phyloP scores from a whole-genome alignment of 495 filamentous ascomycete genomes.

The Lasiosphaeriaceae sp. region DNA sequence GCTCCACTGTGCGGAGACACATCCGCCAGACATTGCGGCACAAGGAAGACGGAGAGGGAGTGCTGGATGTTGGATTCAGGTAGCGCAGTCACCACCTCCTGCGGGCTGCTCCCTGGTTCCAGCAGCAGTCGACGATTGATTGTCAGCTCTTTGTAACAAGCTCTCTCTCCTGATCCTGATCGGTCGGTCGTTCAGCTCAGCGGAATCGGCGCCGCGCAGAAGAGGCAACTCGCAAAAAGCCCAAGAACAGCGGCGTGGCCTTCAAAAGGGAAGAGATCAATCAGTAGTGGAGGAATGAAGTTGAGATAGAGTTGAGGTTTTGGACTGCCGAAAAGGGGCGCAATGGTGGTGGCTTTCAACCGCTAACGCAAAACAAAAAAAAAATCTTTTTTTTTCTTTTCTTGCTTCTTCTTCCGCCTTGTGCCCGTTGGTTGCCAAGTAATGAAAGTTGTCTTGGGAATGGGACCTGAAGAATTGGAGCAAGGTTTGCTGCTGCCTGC shows the following conservation, averaged over 20 bases:
- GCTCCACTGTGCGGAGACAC: conserved; percentile 16
- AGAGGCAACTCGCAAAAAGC: not conserved
- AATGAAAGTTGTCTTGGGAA: not conserved
- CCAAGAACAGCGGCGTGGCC: not conserved
- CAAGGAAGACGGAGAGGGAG: not conserved
- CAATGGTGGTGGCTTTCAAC: conserved; percentile 9
- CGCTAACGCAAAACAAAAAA: not conserved
- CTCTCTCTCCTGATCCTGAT: too few species aligned
- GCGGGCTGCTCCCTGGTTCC: too few species aligned
- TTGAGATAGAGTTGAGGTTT: conserved; percentile 18
- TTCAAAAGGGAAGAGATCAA: not conserved
- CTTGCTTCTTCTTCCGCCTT: not conserved
- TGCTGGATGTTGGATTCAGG: not conserved
- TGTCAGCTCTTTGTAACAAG: too few species aligned
- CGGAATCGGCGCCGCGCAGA: too few species aligned
- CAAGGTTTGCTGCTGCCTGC: not conserved
- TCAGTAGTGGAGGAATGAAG: conserved; percentile 6
- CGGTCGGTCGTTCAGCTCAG: too few species aligned
- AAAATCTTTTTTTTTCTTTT: conserved; percentile 9
- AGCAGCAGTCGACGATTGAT: too few species aligned
- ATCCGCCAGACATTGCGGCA: conserved; percentile 2
- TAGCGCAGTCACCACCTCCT: conserved; percentile 3
- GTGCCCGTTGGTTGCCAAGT: not conserved
- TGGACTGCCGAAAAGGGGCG: conserved; percentile 14
- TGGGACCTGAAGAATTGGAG: not conserved